These are phyloP conservation scores for Paraphoma chrysanthemicola DNA, from an alignment of 2,329 filamentous ascomycete species.

Conservation along the genomic window DNA sequence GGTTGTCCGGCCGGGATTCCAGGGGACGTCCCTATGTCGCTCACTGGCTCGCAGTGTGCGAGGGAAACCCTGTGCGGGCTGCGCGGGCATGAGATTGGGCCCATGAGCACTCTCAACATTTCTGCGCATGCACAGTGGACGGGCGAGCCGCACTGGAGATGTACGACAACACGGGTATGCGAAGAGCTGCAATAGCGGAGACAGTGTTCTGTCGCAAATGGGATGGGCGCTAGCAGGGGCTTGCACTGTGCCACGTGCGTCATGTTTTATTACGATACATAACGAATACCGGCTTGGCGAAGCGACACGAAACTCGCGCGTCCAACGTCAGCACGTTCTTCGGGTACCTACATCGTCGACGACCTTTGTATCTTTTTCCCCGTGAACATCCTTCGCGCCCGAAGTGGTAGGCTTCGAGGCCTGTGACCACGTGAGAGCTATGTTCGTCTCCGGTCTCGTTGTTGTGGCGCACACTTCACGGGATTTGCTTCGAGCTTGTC, in stretches of 20 bases:
- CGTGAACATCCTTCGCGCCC: background rate
- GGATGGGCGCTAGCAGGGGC: background rate
- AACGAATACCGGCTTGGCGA: background rate
- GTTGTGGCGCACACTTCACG: background rate
- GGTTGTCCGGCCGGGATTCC: slow-evolving; percentile 1
- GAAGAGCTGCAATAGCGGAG: background rate
- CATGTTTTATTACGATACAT: background rate
- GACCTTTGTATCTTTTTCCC: background rate
- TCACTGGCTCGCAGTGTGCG: background rate
- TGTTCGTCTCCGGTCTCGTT: background rate
- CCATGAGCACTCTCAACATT: background rate
- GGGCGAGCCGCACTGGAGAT: background rate
- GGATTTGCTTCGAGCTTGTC: background rate
- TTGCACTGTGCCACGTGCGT: background rate
- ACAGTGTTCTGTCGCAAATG: background rate
- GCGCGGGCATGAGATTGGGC: background rate
- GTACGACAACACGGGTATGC: background rate
- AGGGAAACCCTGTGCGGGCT: background rate
- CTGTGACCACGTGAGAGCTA: background rate
- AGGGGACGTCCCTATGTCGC: background rate
- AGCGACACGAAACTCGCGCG: background rate
- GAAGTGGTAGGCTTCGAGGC: background rate
- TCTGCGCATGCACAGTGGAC: background rate
- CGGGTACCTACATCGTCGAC: background rate
- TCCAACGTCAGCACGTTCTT: background rate